A percentile compares a stretch with the other conserved stretches of the same genome.
Conservation (phyloP, 1,284 basidiomycete species). For the Takashimella koratensis region DNA sequence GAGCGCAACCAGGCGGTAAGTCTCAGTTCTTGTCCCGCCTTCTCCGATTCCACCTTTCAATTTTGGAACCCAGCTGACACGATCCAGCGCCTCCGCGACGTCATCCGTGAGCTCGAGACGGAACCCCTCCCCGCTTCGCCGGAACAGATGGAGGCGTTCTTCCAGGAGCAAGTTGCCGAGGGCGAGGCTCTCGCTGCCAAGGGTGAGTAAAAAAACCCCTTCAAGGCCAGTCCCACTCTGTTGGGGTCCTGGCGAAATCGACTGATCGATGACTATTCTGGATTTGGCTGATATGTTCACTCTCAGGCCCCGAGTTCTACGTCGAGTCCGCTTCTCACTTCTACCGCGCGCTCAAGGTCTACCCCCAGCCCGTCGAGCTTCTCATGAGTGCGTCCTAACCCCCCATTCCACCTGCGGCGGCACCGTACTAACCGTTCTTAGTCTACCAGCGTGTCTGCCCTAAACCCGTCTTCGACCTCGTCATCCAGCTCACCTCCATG, state of each 20-base stretch:
- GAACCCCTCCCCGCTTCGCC: conserved; percentile 60
- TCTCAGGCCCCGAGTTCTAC: conserved; percentile 66
- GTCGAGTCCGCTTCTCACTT: conserved; percentile 82
- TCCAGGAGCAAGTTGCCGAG: conserved; percentile 81
- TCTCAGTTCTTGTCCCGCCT: neutral
- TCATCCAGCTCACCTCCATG: conserved; percentile 71
- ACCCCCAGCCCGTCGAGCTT: conserved; percentile 87
- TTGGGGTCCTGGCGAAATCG: no score
- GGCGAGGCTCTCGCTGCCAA: conserved; percentile 79
- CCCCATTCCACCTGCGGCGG: neutral
- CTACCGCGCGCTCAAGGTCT: conserved; percentile 89
- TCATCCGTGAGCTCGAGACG: conserved; percentile 24
- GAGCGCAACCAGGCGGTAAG: conserved; percentile 16
- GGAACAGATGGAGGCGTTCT: conserved; percentile 78
- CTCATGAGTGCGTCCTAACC: conserved; percentile 57
- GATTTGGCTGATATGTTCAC: no score
- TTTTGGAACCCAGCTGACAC: neutral
- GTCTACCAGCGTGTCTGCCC: conserved; percentile 91
- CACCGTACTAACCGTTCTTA: conserved; percentile 8
- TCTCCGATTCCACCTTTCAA: neutral
- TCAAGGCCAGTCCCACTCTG: no score
- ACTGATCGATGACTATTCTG: no score
- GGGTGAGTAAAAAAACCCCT: conserved; percentile 66
- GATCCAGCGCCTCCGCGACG: neutral
- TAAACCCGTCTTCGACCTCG: conserved; percentile 77